phyloP scores from a whole-genome alignment of 768 basidiomycete species.

The Favolaschia claudopus region DNA sequence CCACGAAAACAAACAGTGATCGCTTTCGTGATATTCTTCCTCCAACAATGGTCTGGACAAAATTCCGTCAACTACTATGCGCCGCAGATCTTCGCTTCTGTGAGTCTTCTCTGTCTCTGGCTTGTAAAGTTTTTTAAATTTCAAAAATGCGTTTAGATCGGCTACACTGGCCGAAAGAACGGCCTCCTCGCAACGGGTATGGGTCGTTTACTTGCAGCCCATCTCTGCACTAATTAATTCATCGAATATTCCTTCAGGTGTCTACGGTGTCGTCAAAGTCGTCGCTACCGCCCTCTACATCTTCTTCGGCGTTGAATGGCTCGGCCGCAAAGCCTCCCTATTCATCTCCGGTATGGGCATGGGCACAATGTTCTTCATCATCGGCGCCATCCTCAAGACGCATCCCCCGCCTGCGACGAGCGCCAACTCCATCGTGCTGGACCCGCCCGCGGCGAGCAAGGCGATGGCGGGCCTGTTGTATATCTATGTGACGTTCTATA shows the following conservation, averaged over 20 bases:
- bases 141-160: constrained; percentile 60
- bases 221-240: background rate
- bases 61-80: constrained; percentile 83
- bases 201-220: constrained; percentile 23
- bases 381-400: constrained; percentile 84
- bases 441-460: constrained; percentile 64
- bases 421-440: constrained; percentile 34
- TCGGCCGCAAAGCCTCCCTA: constrained; percentile 75
- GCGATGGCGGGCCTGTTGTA: constrained; percentile 90
- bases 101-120: constrained; percentile 36
- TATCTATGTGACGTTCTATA: constrained; percentile 88
- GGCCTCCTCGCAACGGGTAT: constrained; percentile 78
- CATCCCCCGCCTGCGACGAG: constrained; percentile 60
- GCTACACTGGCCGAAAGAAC: constrained; percentile 63
- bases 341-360: constrained; percentile 81
- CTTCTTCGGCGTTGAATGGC: constrained; percentile 68
- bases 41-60: constrained; percentile 88
- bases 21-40: constrained; percentile 78
- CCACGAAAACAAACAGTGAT: constrained; percentile 48
- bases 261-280: constrained; percentile 64
- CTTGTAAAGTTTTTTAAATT: constrained; percentile 4
- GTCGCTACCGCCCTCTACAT: constrained; percentile 72
- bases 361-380: constrained; percentile 82
- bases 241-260: background rate
- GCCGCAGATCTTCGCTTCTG: constrained; percentile 75